Evolutionary conservation across 2,329 filamentous ascomycete species (phyloP).

Genomic region (Calonectria naviculata): DNA sequence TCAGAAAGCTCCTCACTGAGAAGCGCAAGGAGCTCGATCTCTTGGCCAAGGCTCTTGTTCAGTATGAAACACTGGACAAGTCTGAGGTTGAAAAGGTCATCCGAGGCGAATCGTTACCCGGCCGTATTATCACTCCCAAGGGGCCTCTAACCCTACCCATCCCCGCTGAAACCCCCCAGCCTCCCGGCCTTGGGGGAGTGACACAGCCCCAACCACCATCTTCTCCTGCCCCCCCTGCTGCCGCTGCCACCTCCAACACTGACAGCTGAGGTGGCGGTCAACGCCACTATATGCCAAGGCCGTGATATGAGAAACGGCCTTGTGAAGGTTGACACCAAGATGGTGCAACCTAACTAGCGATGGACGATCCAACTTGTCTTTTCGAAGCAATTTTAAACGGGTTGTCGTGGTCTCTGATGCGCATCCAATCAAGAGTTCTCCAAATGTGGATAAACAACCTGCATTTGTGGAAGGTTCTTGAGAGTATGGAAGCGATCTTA

Average conservation of each 20-base stretch:
- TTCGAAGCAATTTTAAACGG: constrained; percentile 28
- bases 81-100: constrained; percentile 93
- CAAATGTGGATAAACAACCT: constrained; percentile 23
- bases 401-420: constrained; percentile 25
- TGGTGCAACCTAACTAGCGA: constrained; percentile 21
- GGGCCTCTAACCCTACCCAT: constrained; percentile 54
- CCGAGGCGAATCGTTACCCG: constrained; percentile 82
- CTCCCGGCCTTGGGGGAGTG: constrained; percentile 49
- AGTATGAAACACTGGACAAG: constrained; percentile 93
- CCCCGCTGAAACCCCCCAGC: constrained; percentile 46
- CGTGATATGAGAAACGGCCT: constrained; percentile 5
- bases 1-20: constrained; percentile 75
- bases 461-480: constrained; percentile 26
- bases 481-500: constrained; percentile 26
- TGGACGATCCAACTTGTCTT: constrained; percentile 28
- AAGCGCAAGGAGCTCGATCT: constrained; percentile 88
- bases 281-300: constrained; percentile 8
- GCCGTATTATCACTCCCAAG: constrained; percentile 70
- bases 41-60: constrained; percentile 87
- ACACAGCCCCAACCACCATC: constrained; percentile 48
- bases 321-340: constrained; percentile 21
- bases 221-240: constrained; percentile 47
- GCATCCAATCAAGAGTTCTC: constrained; percentile 20
- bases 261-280: constrained; percentile 32
- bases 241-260: constrained; percentile 41